Evolutionary conservation across 139 green algal genomes (phyloP), one percentile per base, ranked within the genome.

Genomic region (Pleodorina starrii): DNA sequence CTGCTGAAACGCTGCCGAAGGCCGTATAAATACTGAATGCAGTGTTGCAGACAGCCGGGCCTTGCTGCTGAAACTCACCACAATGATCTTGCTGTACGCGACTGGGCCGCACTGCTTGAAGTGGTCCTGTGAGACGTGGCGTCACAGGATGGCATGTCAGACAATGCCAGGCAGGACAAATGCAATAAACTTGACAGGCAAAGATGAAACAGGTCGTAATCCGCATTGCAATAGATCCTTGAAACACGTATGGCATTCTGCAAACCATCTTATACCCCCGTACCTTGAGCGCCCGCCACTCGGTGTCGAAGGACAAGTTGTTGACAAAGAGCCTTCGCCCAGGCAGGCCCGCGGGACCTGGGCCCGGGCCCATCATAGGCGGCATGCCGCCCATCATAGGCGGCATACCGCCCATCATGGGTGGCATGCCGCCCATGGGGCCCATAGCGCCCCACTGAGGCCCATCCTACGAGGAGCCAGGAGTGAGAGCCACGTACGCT

Each of bases 61-160:
- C n/a, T n/a, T n/a, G n/a, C n/a, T n/a, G n/a, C n/a, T n/a, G n/a
- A n/a, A 59, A 42, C 40, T 83, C 48, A 90, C 86, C 76, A 91
- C 84, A 19, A 95, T 82, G 35, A 97, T 89, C 77, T 93, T 94
- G 77, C 89, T 94, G 90, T 96, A 94, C 16, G 76, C 43, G 10
- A 97, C 93, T 6, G 90, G 84, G 5, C 95, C 95, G 32, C 85
- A 88, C 27, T 50, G 50, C 90, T 94, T 95, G 90, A 97, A 97
- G 90, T 97, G 95, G 75, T 97, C 95, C 90, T 97, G 82, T 32
- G 21, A 6, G 25, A 12, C 54, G n/a, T n/a, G n/a, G n/a, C n/a
- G n/a, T n/a, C n/a, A n/a, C n/a, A n/a, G n/a, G n/a, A n/a, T n/a
- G n/a, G n/a, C n/a, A n/a, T n/a, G n/a, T n/a, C n/a, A n/a, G n/a